Evolutionary conservation across 495 filamentous ascomycete genomes (phyloP).

Genomic region (Aspergillus olivimuriae): DNA sequence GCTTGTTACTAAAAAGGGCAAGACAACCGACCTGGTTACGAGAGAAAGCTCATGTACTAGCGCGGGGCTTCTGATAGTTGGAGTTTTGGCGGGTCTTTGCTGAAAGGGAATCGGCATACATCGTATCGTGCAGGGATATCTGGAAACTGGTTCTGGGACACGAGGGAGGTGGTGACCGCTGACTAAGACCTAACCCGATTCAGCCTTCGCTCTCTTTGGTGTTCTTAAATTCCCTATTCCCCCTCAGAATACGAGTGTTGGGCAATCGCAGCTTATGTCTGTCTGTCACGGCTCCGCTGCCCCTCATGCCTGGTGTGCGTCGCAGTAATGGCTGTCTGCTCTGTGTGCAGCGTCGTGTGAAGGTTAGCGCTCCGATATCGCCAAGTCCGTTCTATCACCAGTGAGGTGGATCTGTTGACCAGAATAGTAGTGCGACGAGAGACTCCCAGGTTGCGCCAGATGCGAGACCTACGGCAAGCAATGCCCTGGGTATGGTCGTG

Average conservation of each 20-base stretch:
- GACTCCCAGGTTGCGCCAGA: conserved; percentile 22
- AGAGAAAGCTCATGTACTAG: no score
- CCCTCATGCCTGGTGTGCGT: conserved; percentile 29
- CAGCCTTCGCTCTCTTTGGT: not conserved
- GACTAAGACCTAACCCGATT: not conserved
- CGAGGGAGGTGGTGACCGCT: no score
- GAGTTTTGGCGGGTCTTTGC: no score
- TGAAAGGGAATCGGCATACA: no score
- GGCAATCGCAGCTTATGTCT: no score
- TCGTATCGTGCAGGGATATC: not conserved
- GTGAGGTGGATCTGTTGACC: not conserved
- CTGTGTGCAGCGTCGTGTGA: conserved; percentile 31
- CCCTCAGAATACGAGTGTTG: no score
- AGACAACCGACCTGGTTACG: no score
- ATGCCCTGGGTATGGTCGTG: conserved; percentile 31
- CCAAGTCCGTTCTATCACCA: not conserved
- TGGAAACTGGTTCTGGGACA: not conserved
- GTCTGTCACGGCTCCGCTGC: no score
- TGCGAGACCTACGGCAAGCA: conserved; percentile 29
- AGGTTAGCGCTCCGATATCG: conserved; percentile 12
- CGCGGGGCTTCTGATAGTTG: no score
- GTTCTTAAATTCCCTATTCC: no score
- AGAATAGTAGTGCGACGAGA: conserved; percentile 26
- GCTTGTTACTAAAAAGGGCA: no score
- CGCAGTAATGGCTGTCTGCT: conserved; percentile 51